phyloP scores from a whole-genome alignment of 192 early-diverging fungal species.

The Linnemannia hyalina region DNA sequence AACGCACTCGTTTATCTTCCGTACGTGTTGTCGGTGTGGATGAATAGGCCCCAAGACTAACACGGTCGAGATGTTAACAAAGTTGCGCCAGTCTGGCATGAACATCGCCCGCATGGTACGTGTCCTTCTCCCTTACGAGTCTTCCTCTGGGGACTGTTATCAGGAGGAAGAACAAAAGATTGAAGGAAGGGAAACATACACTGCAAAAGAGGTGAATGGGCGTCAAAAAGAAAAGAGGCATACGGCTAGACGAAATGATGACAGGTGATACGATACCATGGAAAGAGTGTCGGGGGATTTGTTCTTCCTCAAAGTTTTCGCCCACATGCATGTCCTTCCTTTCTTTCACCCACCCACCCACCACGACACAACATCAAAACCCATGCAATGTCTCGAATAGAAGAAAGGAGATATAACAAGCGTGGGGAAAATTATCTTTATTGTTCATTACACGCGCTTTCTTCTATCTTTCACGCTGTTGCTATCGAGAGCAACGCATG shows the following conservation, averaged over 20 bases:
- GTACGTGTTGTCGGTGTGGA: neutral
- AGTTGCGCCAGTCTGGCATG: constrained; percentile 83
- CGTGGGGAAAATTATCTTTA: neutral
- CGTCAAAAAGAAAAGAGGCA: neutral
- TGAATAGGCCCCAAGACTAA: constrained; percentile 80
- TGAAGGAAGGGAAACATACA: neutral
- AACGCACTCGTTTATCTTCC: neutral
- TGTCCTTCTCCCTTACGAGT: neutral
- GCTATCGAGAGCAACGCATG: neutral
- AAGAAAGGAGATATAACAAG: no score
- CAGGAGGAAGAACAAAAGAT: neutral
- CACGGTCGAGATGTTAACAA: constrained; percentile 75
- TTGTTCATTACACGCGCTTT: neutral
- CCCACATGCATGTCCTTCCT: neutral
- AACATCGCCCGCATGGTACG: constrained; percentile 81
- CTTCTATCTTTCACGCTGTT: neutral
- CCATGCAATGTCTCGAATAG: neutral
- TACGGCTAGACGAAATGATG: neutral
- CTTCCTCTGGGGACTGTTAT: neutral
- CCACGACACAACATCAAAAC: neutral
- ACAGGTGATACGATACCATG: neutral
- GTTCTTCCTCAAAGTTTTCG: neutral
- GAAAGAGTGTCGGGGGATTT: neutral
- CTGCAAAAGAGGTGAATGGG: no score
- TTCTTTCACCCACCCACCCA: neutral